Conservation (phyloP, 768 basidiomycete species). For the Botryobasidium botryosum region DNA sequence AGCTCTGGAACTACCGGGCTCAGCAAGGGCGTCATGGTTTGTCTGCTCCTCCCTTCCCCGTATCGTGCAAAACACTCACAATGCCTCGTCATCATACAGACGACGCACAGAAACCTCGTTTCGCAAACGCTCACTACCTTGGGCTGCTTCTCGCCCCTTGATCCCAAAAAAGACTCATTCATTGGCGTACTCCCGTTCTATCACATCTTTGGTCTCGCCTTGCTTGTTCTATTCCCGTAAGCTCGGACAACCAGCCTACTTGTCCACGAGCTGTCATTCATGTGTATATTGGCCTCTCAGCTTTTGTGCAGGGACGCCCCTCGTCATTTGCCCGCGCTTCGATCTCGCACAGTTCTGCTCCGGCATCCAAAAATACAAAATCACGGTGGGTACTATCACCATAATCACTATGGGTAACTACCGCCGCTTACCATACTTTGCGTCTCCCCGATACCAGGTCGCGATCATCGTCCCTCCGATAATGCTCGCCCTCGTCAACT, state of each 20-base stretch:
- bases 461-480: constrained; percentile 65
- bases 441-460: too few species aligned
- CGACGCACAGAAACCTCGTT: constrained; percentile 38
- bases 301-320: constrained; percentile 15
- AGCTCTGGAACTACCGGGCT: constrained; percentile 56
- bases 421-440: too few species aligned
- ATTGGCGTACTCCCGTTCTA: constrained; percentile 46
- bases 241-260: too few species aligned
- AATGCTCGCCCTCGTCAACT: constrained; percentile 54
- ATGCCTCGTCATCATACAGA: constrained; percentile 17
- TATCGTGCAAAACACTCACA: constrained; percentile 12
- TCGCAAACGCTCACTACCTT: constrained; percentile 36
- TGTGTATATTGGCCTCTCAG: constrained; percentile 26
- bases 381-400: constrained; percentile 24
- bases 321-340: constrained; percentile 32
- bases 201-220: too few species aligned
- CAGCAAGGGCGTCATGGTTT: constrained; percentile 47
- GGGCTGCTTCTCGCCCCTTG: constrained; percentile 27
- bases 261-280: constrained; percentile 20
- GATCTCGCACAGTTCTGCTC: constrained; percentile 52
- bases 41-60: constrained; percentile 1
- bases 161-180: constrained; percentile 30
- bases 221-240: too few species aligned
- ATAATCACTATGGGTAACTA: not conserved
- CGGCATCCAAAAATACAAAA: constrained; percentile 45